Evolutionary conservation across 305 asterid genomes (phyloP).

Genomic region (Fraxinus paxiana): DNA sequence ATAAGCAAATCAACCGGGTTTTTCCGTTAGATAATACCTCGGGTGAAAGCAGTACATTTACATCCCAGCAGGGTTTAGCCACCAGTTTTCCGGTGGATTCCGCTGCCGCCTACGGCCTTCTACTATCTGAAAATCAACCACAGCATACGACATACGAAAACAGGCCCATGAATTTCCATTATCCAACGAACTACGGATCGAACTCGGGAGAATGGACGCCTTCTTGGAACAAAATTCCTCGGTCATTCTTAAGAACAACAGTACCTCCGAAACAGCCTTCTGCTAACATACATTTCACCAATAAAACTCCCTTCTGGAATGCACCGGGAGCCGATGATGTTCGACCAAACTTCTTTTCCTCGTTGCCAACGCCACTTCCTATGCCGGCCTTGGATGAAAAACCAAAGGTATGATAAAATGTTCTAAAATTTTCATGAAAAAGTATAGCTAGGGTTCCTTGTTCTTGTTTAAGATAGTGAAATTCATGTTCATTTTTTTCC

Average conservation of each 20-base stretch:
- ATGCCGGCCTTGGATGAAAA: constrained; percentile 52
- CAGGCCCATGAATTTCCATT: constrained; percentile 39
- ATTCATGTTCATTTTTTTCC: neutral
- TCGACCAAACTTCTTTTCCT: constrained; percentile 57
- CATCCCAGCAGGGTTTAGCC: constrained; percentile 39
- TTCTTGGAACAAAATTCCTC: constrained; percentile 55
- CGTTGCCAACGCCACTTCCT: constrained; percentile 43
- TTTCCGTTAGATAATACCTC: constrained; percentile 47
- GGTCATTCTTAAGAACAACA: constrained; percentile 42
- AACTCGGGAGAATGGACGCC: constrained; percentile 32
- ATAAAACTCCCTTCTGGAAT: constrained; percentile 77
- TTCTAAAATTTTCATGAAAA: neutral
- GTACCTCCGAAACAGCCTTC: constrained; percentile 44
- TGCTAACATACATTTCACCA: constrained; percentile 57
- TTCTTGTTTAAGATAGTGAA: neutral
- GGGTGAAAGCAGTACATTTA: constrained; percentile 42
- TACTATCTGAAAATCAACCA: constrained; percentile 44
- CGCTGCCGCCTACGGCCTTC: constrained; percentile 36
- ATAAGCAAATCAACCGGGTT: constrained; percentile 46
- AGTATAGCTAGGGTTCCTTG: neutral
- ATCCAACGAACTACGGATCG: constrained; percentile 34
- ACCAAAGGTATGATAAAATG: constrained; percentile 46
- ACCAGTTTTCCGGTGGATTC: constrained; percentile 56
- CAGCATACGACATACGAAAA: constrained; percentile 28
- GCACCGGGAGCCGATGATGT: constrained; percentile 41